A percentile compares a stretch with the other conserved stretches of the same genome.
These are phyloP conservation scores for Coniosporium apollinis DNA, from an alignment of 495 filamentous ascomycete species.

Conservation along the genomic window DNA sequence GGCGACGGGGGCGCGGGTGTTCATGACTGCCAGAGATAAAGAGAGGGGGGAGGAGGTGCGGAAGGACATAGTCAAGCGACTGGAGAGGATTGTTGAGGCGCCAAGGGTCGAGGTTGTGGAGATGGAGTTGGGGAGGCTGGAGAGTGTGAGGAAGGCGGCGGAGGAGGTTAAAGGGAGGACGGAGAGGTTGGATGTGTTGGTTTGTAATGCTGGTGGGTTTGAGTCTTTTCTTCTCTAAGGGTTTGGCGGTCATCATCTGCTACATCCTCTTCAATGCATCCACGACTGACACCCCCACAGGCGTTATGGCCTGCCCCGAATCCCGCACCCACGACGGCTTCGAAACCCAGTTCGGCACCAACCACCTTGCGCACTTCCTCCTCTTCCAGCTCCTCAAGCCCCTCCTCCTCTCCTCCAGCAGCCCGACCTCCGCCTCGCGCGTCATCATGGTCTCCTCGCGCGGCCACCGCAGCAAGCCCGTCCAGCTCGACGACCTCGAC, in stretches of 20 bases:
- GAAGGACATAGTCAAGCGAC: too few relatives aligned
- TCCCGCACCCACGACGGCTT: constrained; percentile 28
- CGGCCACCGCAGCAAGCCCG: constrained; percentile 18
- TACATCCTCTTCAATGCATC: too few relatives aligned
- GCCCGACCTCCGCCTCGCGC: constrained; percentile 25
- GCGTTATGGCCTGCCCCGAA: constrained; percentile 30
- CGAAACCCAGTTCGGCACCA: constrained; percentile 32
- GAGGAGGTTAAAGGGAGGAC: constrained; percentile 8
- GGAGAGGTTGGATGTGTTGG: constrained; percentile 16
- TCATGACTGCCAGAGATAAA: constrained; percentile 25
- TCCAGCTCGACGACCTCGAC: constrained; percentile 21
- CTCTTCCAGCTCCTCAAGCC: constrained; percentile 34
- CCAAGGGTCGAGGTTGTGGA: constrained; percentile 19
- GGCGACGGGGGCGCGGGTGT: constrained; percentile 32
- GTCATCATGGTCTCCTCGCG: constrained; percentile 27
- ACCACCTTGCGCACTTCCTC: constrained; percentile 36
- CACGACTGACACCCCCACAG: too few relatives aligned
- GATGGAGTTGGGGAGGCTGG: constrained; percentile 17
- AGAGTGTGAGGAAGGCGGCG: constrained; percentile 11
- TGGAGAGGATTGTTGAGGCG: constrained; percentile 4
- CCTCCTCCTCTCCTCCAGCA: constrained; percentile 24
- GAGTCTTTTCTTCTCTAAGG: too few relatives aligned
- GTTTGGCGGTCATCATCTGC: too few relatives aligned
- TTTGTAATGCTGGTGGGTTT: constrained; percentile 20
- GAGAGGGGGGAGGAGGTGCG: constrained; percentile 23